Percentiles rank a stretch among this genome's conserved stretches.
Evolutionary conservation across 371 early-diverging fungal genomes (phyloP).

Genomic region (Funneliformis caledonium): DNA sequence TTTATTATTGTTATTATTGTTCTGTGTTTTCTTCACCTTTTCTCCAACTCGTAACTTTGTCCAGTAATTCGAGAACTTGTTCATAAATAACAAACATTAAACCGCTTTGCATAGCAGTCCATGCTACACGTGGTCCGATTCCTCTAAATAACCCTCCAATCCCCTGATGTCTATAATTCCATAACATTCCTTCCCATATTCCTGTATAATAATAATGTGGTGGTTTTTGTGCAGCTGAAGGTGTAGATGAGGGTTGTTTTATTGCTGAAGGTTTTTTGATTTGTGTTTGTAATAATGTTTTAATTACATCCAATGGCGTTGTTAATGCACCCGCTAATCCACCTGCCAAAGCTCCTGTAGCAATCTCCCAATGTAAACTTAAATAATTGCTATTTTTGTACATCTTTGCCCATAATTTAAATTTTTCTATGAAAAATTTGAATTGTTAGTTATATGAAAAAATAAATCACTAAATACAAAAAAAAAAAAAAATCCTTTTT

Average conservation of each 20-base stretch:
- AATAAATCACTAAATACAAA: neutral
- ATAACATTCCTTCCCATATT: slow-evolving; percentile 65
- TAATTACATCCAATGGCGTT: slow-evolving; percentile 73
- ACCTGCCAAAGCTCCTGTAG: slow-evolving; percentile 69
- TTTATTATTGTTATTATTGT: neutral
- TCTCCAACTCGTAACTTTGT: neutral
- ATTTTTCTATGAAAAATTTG: slow-evolving; percentile 43
- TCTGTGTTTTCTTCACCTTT: neutral
- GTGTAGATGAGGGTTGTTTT: neutral
- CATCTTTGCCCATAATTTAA: slow-evolving; percentile 46
- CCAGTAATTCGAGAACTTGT: slow-evolving; percentile 57
- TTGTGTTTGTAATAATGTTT: slow-evolving; percentile 71
- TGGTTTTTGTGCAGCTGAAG: slow-evolving; percentile 14
- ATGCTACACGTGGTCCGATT: slow-evolving; percentile 67
- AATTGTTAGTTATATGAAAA: neutral
- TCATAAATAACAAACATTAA: slow-evolving; percentile 76
- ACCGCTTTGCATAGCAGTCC: slow-evolving; percentile 70
- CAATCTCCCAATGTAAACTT: slow-evolving; percentile 58
- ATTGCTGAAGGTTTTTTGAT: neutral
- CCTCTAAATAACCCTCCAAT: slow-evolving; percentile 67
- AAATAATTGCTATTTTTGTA: slow-evolving; percentile 34
- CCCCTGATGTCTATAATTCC: slow-evolving; percentile 68
- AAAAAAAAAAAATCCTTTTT: neutral
- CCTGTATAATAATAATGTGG: slow-evolving; percentile 60
- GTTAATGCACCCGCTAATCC: slow-evolving; percentile 73